Evolutionary conservation across 2,329 filamentous ascomycete genomes (phyloP), one percentile per base, ranked within the genome.

Genomic region (Didymella pomorum): DNA sequence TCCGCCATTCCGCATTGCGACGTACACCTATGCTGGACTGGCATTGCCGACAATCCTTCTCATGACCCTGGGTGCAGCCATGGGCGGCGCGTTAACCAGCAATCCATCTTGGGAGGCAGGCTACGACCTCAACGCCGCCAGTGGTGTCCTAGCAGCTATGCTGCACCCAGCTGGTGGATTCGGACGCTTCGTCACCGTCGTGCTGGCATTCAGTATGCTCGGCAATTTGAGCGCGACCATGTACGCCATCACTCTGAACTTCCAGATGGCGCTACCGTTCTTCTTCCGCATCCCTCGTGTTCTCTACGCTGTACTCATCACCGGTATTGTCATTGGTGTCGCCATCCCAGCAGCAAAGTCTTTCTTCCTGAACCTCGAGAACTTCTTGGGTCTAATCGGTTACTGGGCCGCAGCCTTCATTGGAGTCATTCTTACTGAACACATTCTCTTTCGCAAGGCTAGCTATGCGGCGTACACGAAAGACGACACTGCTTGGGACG

Each of bases 61-160:
- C 49, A 88, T 89, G 85, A 80, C 80, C 0, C 81, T 89, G 0
- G 87, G 87, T 7, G 84, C 86, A 10, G 86, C 87, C n/a, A 87
- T 89, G 42, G 86, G 82, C 18, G 86, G 85, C 7, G 86, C 86
- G 28, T 79, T 86, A 1, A 78, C 82, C 23, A 85, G 82, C 61
- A 78, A 84, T 2, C 80, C 83, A 0, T 73, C 75, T 3, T 88
- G 86, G 86, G 64, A 78, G n/a, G 79, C 76, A 3, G 84, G 80
- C 2, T 87, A 87, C 67, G 77, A 82, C 3, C 65, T 75, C 43
- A 84, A 82, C 37, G 80, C 81, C 5, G 82, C 86, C 0, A 86
- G 86, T 26, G 86, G 86, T 43, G 82, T 87, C 3, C 77, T 89
- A 12, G 82, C 82, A 9, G 85, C 83, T 37, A 88, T 89, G 84